Conservation (phyloP, 1,284 basidiomycete genomes). For the Megacollybia platyphylla region DNA sequence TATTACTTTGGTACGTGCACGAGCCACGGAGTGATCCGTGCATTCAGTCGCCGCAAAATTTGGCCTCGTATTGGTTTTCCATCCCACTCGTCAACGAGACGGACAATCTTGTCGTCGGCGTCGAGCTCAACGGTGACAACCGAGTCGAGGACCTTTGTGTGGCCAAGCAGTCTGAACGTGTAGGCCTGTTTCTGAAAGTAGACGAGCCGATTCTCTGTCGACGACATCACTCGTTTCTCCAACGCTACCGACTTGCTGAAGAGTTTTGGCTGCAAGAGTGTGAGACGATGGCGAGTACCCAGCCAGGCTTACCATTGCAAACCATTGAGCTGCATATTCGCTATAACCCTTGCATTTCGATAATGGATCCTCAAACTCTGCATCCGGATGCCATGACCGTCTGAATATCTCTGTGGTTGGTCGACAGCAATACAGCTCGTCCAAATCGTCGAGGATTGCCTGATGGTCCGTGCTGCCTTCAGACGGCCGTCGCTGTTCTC, state of each 20-base stretch:
- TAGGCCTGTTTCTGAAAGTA: conserved; percentile 54
- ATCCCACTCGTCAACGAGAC: conserved; percentile 50
- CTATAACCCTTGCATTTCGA: conserved; percentile 35
- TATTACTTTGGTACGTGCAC: conserved; percentile 23
- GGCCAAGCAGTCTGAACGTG: conserved; percentile 34
- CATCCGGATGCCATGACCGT: conserved; percentile 44
- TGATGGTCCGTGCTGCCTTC: conserved; percentile 25
- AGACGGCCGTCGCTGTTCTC: conserved; percentile 14
- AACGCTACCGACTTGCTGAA: conserved; percentile 38
- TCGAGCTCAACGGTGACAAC: conserved; percentile 55
- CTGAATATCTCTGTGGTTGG: conserved; percentile 45
- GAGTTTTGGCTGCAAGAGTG: conserved; percentile 32
- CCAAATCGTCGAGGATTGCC: conserved; percentile 37
- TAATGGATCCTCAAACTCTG: conserved; percentile 48
- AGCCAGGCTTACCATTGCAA: conserved; percentile 35
- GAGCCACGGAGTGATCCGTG: conserved; percentile 35
- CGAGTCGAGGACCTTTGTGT: conserved; percentile 43
- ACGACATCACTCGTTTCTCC: conserved; percentile 41
- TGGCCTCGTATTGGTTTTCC: conserved; percentile 34
- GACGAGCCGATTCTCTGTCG: conserved; percentile 41
- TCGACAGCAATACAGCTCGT: conserved; percentile 45
- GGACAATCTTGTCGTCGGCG: conserved; percentile 44
- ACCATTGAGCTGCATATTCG: conserved; percentile 51
- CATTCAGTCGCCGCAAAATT: conserved; percentile 35
- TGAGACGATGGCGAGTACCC: conserved; percentile 1